Conservation (phyloP, 345 rosid species). For the Cochlearia excelsa region DNA sequence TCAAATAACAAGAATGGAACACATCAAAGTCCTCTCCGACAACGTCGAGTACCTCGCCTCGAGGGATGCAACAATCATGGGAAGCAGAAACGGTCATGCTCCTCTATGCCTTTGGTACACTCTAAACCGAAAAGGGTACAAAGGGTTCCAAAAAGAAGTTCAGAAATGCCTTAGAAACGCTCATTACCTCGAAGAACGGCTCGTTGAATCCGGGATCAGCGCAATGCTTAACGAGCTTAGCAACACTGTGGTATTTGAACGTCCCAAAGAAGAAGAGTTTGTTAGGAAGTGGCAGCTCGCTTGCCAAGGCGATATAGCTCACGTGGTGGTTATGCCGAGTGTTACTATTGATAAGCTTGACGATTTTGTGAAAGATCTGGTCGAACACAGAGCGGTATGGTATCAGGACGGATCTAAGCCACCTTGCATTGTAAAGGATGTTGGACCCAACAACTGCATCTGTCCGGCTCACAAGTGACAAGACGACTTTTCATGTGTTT, state of each 20-base stretch:
- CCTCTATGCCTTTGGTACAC: conserved; percentile 98
- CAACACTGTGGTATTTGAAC: conserved; percentile 95
- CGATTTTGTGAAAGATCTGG: conserved; percentile 57
- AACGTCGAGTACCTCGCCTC: conserved; percentile 94
- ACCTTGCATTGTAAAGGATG: conserved; percentile 63
- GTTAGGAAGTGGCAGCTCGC: conserved; percentile 95
- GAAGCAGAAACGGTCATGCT: conserved; percentile 96
- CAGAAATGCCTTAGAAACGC: conserved; percentile 93
- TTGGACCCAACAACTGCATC: conserved; percentile 63
- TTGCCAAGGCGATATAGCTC: conserved; percentile 81
- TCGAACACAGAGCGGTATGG: conserved; percentile 61
- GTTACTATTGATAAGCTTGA: conserved; percentile 82
- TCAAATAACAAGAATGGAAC: too few species aligned
- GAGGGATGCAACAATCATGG: conserved; percentile 99
- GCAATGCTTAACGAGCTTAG: conserved; percentile 95
- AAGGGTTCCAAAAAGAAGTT: conserved; percentile 92
- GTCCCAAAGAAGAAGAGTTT: conserved; percentile 84
- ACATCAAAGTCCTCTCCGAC: too few species aligned
- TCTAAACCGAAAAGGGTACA: too few species aligned
- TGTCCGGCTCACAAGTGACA: conserved; percentile 61
- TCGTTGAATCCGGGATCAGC: conserved; percentile 66
- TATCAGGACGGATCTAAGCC: conserved; percentile 46
- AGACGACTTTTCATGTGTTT: not conserved
- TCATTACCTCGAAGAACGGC: conserved; percentile 70
- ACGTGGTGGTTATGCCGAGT: too few species aligned